Percentiles rank a stretch among this genome's conserved stretches.
Evolutionary conservation across 805 yeast species (phyloP).

Genomic region (Tetrapisispora namnaoensis): DNA sequence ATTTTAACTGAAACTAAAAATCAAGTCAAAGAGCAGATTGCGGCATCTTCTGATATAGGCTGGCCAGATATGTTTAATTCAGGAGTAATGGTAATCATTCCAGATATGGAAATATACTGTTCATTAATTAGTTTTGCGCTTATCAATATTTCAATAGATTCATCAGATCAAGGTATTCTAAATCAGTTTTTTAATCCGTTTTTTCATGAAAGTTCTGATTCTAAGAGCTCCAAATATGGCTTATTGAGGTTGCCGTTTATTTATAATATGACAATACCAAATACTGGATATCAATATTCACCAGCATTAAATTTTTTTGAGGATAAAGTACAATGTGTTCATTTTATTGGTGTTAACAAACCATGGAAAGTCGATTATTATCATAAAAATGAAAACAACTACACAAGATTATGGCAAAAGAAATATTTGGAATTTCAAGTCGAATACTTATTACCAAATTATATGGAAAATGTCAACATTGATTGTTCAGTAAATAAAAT

Average conservation of each 20-base stretch:
- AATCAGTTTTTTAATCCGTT: conserved; percentile 53
- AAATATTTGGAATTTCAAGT: not conserved
- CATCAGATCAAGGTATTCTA: conserved; percentile 86
- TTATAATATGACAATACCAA: conserved; percentile 71
- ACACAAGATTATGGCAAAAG: not conserved
- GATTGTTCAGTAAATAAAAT: not conserved
- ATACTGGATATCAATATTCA: conserved; percentile 55
- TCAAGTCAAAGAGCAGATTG: conserved; percentile 21
- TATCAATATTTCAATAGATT: conserved; percentile 49
- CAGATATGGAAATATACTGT: conserved; percentile 35
- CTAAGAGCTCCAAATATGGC: conserved; percentile 1
- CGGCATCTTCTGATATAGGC: conserved; percentile 74
- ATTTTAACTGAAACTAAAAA: conserved; percentile 13
- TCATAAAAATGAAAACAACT: not conserved
- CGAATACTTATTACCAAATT: not conserved
- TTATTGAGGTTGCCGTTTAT: conserved; percentile 74
- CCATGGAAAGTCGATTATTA: conserved; percentile 38
- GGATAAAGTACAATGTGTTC: conserved; percentile 39
- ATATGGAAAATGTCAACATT: not conserved
- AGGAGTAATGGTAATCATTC: conserved; percentile 58
- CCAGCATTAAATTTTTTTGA: conserved; percentile 57
- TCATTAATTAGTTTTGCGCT: conserved; percentile 31
- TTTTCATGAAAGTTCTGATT: conserved; percentile 7
- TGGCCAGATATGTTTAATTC: conserved; percentile 89
- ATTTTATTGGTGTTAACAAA: conserved; percentile 56